phyloP scores from a whole-genome alignment of 2,329 filamentous ascomycete genomes.

The Aspergillus hortae region DNA sequence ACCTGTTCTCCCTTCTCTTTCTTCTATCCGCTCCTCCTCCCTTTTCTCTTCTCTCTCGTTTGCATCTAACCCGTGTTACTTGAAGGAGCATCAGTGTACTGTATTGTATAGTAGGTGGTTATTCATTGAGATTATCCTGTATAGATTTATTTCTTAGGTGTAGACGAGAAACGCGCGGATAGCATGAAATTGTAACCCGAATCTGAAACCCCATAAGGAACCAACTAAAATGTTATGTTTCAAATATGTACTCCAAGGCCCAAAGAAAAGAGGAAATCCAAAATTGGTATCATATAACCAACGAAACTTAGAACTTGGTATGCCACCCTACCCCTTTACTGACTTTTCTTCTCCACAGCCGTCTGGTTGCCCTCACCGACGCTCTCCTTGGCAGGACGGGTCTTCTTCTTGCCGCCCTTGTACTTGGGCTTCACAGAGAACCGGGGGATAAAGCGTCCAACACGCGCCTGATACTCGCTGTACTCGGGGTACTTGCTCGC shows the following conservation, averaged over 20 bases:
- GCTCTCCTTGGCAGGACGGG: slow-evolving; percentile 9
- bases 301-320: not conserved
- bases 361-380: slow-evolving; percentile 11
- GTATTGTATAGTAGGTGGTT: slow-evolving; percentile 27
- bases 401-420: slow-evolving; percentile 23
- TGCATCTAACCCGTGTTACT: slow-evolving; percentile 2
- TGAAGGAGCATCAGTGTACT: slow-evolving; percentile 15
- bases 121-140: slow-evolving; percentile 1
- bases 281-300: slow-evolving; percentile 4
- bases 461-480: slow-evolving; percentile 72
- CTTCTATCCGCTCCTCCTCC: slow-evolving; percentile 2
- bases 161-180: not conserved
- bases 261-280: slow-evolving; percentile 1
- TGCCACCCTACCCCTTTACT: not conserved
- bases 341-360: slow-evolving; percentile 12
- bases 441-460: slow-evolving; percentile 76
- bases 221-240: slow-evolving; percentile 2
- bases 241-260: slow-evolving; percentile 7
- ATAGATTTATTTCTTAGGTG: not conserved
- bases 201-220: not conserved
- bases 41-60: slow-evolving; percentile 6
- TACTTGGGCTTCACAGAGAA: slow-evolving; percentile 32
- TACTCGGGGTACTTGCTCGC: slow-evolving; percentile 86
- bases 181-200: not conserved
- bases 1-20: slow-evolving; percentile 8